Base-by-base conservation (phyloP, 352 stramenopile species). In the Phytophthora pini region DNA sequence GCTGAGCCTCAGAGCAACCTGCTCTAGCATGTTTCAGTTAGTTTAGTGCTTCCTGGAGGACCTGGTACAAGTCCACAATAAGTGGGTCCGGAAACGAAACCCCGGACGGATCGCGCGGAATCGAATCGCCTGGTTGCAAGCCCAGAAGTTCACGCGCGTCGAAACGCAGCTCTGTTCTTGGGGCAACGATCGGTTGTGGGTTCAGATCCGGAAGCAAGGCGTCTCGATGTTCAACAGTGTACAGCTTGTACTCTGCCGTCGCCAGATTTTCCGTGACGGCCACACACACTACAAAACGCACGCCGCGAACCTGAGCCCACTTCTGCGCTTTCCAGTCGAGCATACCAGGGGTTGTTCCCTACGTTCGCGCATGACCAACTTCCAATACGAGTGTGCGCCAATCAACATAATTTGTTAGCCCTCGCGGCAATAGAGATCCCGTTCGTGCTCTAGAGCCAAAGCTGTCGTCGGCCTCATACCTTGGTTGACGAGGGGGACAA, bases 211-310 rank as follows among this genome's bases (percentile, higher is more conserved):
- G 31, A n/a, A n/a, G n/a, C n/a, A n/a, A n/a, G n/a, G n/a, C n/a
- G n/a, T n/a, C n/a, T n/a, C n/a, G n/a, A n/a, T n/a, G n/a, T n/a
- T n/a, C n/a, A n/a, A n/a, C n/a, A 7, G 13, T 40, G 51, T 49
- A 48, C 24, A 59, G 2, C 11, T 56, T 49, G 51, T 49, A 49
- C 12, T 29, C 38, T 1, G 26, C 38, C 34, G 12, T 12, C 3
- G 15, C 15, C 26, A 49, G 7, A 2, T 22, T 9, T 12, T 27
- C 11, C 15, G 27, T 9, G 12, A 59, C 24, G 12, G 15, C 24
- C 38, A 59, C 40, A 17, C 52, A 60, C 27, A 60, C n/a, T 5
- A 51, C 31, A 26, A 24, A 60, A n/a, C 40, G 26, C n/a, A 60
- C 52, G 10, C 52, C 39, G 9, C 5, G 26, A 34, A 50, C 32